Conservation (phyloP, 352 stramenopile species). For the Phytophthora gonapodyides region DNA sequence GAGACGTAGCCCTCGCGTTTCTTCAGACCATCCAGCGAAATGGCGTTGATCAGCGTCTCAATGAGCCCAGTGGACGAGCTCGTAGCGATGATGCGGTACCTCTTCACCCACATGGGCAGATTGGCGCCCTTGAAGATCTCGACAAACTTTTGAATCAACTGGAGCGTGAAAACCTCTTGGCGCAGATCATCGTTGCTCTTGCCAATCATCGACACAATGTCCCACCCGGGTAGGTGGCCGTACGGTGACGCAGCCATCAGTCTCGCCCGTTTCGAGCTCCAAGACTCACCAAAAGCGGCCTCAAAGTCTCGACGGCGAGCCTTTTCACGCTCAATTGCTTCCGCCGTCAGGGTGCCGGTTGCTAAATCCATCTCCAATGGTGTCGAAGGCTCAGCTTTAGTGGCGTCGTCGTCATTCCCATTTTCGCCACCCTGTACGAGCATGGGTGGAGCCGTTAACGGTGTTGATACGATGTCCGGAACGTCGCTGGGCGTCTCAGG, state of each 20-base stretch:
- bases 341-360: slow-evolving; percentile 61
- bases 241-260: slow-evolving; percentile 88
- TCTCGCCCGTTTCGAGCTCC: slow-evolving; percentile 93
- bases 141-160: slow-evolving; percentile 97
- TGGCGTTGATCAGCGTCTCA: slow-evolving; percentile 96
- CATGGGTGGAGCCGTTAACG: slow-evolving; percentile 39
- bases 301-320: slow-evolving; percentile 80
- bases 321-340: slow-evolving; percentile 83
- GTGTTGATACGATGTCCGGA: slow-evolving; percentile 56
- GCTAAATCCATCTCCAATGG: slow-evolving; percentile 67
- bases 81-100: slow-evolving; percentile 98
- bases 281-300: slow-evolving; percentile 95
- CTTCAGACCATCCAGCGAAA: slow-evolving; percentile 98
- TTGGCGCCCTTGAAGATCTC: slow-evolving; percentile 96
- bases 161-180: slow-evolving; percentile 99
- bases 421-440: slow-evolving; percentile 27
- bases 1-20: slow-evolving; percentile 95
- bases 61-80: slow-evolving; percentile 96
- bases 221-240: slow-evolving; percentile 90
- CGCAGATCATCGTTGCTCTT: slow-evolving; percentile 99
- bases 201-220: slow-evolving; percentile 97
- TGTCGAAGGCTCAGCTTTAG: slow-evolving; percentile 20
- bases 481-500: slow-evolving; percentile 78
- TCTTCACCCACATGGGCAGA: slow-evolving; percentile 95
- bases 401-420: slow-evolving; percentile 1